phyloP scores from a whole-genome alignment of 108 stramenopile species.

The Fragilaria crotonensis region DNA sequence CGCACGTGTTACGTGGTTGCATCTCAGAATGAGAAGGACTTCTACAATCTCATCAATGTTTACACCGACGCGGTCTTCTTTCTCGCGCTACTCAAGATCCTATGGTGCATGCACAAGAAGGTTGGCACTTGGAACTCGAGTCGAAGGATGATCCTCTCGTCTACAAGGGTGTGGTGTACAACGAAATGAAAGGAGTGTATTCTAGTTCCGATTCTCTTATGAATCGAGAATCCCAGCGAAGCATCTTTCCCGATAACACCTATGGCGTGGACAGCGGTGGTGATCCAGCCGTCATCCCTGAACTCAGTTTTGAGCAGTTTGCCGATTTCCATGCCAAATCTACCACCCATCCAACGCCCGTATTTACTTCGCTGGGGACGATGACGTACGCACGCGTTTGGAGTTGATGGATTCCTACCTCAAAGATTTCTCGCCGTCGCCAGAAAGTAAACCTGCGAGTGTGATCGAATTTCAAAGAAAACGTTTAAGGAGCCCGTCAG shows the following conservation, averaged over 20 bases:
- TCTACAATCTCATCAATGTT: conserved; percentile 98
- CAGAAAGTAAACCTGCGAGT: conserved; percentile 59
- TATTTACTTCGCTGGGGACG: conserved; percentile 94
- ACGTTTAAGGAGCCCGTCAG: conserved; percentile 48
- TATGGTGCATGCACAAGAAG: conserved; percentile 93
- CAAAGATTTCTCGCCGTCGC: conserved; percentile 68
- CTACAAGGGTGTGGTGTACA: conserved; percentile 99
- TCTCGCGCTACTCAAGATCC: conserved; percentile 89
- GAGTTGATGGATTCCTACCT: conserved; percentile 92
- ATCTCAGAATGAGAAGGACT: conserved; percentile 94
- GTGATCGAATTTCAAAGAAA: conserved; percentile 67
- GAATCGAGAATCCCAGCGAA: conserved; percentile 82
- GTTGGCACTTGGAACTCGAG: conserved; percentile 97
- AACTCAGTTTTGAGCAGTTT: conserved; percentile 92
- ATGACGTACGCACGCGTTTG: conserved; percentile 80
- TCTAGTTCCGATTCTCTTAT: conserved; percentile 86
- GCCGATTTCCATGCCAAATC: conserved; percentile 80
- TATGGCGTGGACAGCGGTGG: conserved; percentile 96
- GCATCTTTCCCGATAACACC: conserved; percentile 92
- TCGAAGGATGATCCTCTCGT: conserved; percentile 75
- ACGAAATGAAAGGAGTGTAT: conserved; percentile 99
- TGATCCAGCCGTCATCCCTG: conserved; percentile 92
- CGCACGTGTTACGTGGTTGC: conserved; percentile 98
- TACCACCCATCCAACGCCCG: conserved; percentile 96
- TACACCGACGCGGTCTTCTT: conserved; percentile 95